Base-by-base conservation (phyloP, 2,329 filamentous ascomycete species). In the Ophiostoma piceae region DNA sequence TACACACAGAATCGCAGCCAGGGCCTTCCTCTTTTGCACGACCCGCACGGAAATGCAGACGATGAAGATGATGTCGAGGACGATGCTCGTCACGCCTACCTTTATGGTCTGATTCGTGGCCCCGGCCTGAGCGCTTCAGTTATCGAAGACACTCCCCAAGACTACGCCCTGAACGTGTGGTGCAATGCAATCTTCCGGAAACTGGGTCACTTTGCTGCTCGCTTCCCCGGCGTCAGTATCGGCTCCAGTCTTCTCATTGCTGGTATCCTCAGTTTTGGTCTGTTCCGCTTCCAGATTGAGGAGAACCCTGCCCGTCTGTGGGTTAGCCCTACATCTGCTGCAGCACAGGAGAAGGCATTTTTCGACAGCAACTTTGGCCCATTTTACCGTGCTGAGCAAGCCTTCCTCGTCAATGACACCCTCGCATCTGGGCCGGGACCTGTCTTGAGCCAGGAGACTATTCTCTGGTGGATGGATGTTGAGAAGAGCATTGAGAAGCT, bases 311-410 rank as follows among this genome's bases (percentile, higher is more conserved):
- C 96, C 12, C 88, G 91, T 66, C 82, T 99, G 9, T 99, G 95
- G 95, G 95, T 99, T n/a, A 94, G 94, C 75, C 95, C 95, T 8
- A 90, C 91, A 9, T 98, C 95, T 3, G 87, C 89, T 67, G 94
- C 96, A 26, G 95, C 95, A 0, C 86, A 92, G 77, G 94, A 99
- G 78, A 99, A 99, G 81, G 85, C 86, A 1, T 99, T 96, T 77
- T 99, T 98, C 74, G 96, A 99, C 77, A 79, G 86, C 47, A 93
- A 92, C 75, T 99, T 99, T 77, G 96, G 95, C 0, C 93, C 94
- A 0, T 99, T 99, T 77, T 99, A 95, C 80, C 91, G 95, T 57
- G 91, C 94, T 0, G 92, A 99, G 78, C 95, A 99, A 79, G 87
- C 89, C 0, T 99, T 99, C 78, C 79, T 99, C 16, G 92, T 98